Percentiles rank a stretch among this genome's conserved stretches.
Conservation (phyloP, 495 filamentous ascomycete species). For the Aspergillus carlsbadensis region DNA sequence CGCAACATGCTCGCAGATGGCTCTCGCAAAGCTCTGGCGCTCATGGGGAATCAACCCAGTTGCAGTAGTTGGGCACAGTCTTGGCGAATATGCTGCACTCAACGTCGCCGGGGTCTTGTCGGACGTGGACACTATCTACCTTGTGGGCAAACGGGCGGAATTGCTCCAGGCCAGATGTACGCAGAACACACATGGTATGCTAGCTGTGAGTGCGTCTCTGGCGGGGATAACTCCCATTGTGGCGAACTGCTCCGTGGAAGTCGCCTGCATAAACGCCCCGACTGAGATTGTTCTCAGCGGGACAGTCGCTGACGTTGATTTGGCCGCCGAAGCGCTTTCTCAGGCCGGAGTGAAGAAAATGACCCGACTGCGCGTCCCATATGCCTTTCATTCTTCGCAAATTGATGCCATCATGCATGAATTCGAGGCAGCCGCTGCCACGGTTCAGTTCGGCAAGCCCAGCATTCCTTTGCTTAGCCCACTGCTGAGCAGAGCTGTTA, state of each 20-base stretch:
- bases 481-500: constrained; percentile 56
- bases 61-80: constrained; percentile 74
- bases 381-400: constrained; percentile 76
- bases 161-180: constrained; percentile 70
- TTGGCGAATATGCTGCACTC: constrained; percentile 83
- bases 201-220: constrained; percentile 41
- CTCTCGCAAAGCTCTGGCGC: constrained; percentile 74
- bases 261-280: constrained; percentile 51
- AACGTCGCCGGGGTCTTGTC: constrained; percentile 75
- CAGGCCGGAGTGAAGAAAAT: constrained; percentile 59
- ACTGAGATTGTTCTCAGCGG: constrained; percentile 49
- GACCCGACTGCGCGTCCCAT: constrained; percentile 61
- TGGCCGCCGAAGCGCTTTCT: constrained; percentile 55
- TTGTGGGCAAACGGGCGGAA: constrained; percentile 70
- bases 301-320: constrained; percentile 52
- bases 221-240: constrained; percentile 25
- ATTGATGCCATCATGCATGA: constrained; percentile 67
- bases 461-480: constrained; percentile 72
- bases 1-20: constrained; percentile 79
- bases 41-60: constrained; percentile 75
- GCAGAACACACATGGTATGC: constrained; percentile 62
- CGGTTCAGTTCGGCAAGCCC: constrained; percentile 58
- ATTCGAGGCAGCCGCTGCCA: constrained; percentile 56
- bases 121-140: constrained; percentile 69
- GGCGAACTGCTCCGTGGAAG: constrained; percentile 28